Evolutionary conservation across 441 rosid genomes (phyloP), one percentile per base, ranked within the genome.

Genomic region (Brassica hybrid): DNA sequence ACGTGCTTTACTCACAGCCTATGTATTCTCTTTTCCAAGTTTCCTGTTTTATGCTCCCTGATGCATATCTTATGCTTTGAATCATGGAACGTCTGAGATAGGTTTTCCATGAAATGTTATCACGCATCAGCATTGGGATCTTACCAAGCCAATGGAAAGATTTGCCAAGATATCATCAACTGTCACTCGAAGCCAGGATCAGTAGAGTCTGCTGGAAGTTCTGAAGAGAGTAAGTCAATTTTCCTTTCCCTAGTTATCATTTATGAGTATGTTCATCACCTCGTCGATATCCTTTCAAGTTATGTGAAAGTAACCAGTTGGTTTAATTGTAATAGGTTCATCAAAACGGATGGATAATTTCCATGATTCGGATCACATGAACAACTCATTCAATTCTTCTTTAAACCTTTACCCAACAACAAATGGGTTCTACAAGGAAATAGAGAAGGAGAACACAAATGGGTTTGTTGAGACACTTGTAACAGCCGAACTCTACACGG

Each of bases 121-220:
- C 73, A 57, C 52, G 67, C 82, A 69, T 76, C 81, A 1, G 62
- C 83, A 60, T 45, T 68, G 6, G 94, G 86, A 57, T 73, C 78
- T 65, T 84, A 83, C 79, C 94, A 87, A 81, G 85, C 75, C 61
- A 91, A 91, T 59, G 86, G 84, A 63, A 88, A 84, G 87, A 83
- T 76, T 58, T 70, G 87, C 61, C 94, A 91, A 79, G 94, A 91
- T 84, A 90, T 86, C 45, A 83, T 90, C 66, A 85, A 89, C 79
- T 94, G 94, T 86, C 96, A 85, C 83, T 94, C 97, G 74, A 85
- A 88, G 70, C 96, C 97, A 27, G 87, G 88, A 72, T 94, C 96
- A n/a, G 89, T 91, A 69, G 86, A 92, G 86, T 94, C 97, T 27
- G 88, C 92, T 32, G 97, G 76, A 86, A 89, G 97, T 79, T 90